phyloP scores from a whole-genome alignment of 2,329 filamentous ascomycete species.

The Leptoxyphium fumago region DNA sequence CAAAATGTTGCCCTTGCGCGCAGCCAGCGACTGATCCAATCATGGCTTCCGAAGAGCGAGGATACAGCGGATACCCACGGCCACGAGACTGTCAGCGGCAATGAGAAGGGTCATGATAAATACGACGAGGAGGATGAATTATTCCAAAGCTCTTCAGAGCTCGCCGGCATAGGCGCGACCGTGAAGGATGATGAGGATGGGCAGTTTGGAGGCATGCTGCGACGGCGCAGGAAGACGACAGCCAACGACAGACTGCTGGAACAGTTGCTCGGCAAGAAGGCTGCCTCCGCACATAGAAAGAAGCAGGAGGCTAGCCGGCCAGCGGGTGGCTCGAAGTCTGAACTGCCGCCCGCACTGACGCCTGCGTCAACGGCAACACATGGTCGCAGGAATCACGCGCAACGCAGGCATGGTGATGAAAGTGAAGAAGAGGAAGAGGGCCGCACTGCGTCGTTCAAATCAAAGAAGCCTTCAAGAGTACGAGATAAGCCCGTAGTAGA shows the following conservation, averaged over 20 bases:
- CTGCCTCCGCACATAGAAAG: slow-evolving; percentile 17
- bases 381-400: neutral
- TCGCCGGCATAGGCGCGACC: slow-evolving; percentile 7
- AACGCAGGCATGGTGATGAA: slow-evolving; percentile 9
- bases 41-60: slow-evolving; percentile 37
- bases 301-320: slow-evolving; percentile 4
- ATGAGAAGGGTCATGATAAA: neutral
- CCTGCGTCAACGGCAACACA: neutral
- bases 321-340: slow-evolving; percentile 5
- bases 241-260: slow-evolving; percentile 30
- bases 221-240: slow-evolving; percentile 18
- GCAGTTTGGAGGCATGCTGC: slow-evolving; percentile 20
- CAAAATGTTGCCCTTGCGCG: slow-evolving; percentile 39
- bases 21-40: slow-evolving; percentile 39
- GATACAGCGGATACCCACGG: slow-evolving; percentile 13
- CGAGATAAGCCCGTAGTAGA: slow-evolving; percentile 5
- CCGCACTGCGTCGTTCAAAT: slow-evolving; percentile 11
- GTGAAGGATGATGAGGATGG: slow-evolving; percentile 5
- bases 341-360: slow-evolving; percentile 1
- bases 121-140: slow-evolving; percentile 38
- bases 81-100: neutral
- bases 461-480: slow-evolving; percentile 7
- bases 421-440: slow-evolving; percentile 24
- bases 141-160: slow-evolving; percentile 23
- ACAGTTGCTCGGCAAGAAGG: slow-evolving; percentile 28